phyloP scores from a whole-genome alignment of 331 rosid genomes.

The Rhamnella rubrinervis region DNA sequence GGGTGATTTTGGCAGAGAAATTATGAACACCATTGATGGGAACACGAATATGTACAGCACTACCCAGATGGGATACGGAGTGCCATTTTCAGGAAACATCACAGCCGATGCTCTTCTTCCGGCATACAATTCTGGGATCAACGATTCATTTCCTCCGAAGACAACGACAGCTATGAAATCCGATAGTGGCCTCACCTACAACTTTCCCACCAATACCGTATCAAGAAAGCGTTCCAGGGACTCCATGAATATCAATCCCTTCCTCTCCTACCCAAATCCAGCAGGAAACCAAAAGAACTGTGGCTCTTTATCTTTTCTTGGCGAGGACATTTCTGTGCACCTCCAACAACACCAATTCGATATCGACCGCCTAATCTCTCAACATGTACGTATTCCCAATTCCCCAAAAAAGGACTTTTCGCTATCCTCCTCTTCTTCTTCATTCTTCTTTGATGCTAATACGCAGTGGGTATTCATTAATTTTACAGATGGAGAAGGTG shows the following conservation, averaged over 20 bases:
- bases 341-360: slow-evolving; percentile 74
- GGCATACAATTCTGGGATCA: slow-evolving; percentile 40
- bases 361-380: slow-evolving; percentile 52
- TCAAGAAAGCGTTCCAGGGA: slow-evolving; percentile 74
- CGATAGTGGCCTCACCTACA: slow-evolving; percentile 66
- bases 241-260: slow-evolving; percentile 23
- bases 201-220: slow-evolving; percentile 16
- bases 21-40: slow-evolving; percentile 56
- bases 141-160: slow-evolving; percentile 49
- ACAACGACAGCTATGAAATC: slow-evolving; percentile 44
- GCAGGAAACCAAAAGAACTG: slow-evolving; percentile 29
- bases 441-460: no score
- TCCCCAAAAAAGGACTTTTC: no score
- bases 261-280: slow-evolving; percentile 22
- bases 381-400: slow-evolving; percentile 47
- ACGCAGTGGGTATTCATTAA: no score
- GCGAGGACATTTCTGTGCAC: slow-evolving; percentile 64
- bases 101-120: slow-evolving; percentile 43
- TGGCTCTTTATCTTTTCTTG: slow-evolving; percentile 58
- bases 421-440: no score
- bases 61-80: slow-evolving; percentile 41
- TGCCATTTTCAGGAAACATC: slow-evolving; percentile 40
- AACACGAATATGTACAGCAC: slow-evolving; percentile 37
- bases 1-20: slow-evolving; percentile 39
- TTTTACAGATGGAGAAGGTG: slow-evolving; percentile 71